Evolutionary conservation across 1,284 basidiomycete genomes (phyloP).

Genomic region (Serendipita sp.): DNA sequence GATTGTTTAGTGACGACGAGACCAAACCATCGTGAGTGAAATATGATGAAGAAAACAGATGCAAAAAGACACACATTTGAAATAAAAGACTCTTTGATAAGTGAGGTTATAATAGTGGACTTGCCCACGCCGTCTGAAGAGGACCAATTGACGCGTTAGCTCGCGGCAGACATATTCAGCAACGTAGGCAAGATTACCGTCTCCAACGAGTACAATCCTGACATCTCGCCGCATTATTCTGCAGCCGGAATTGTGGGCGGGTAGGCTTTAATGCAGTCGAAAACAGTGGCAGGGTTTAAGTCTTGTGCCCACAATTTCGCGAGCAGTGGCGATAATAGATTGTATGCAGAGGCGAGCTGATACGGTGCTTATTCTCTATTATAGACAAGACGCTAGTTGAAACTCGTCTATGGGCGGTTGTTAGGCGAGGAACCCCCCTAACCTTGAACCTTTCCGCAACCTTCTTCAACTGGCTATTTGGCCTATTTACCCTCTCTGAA

Average conservation of each 20-base stretch:
- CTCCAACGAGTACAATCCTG: constrained; percentile 85
- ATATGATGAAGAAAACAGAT: not conserved
- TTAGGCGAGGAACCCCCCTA: too few relatives aligned
- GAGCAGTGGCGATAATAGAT: too few relatives aligned
- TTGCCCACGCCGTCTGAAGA: constrained; percentile 78
- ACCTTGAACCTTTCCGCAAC: not conserved
- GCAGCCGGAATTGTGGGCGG: not conserved
- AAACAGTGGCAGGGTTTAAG: too few relatives aligned
- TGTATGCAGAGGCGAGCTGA: too few relatives aligned
- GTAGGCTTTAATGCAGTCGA: not conserved
- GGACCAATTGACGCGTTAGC: constrained; percentile 12
- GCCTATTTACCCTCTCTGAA: not conserved
- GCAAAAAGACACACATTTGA: constrained; percentile 47
- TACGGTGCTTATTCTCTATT: too few relatives aligned
- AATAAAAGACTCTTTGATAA: constrained; percentile 91
- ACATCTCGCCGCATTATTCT: constrained; percentile 68
- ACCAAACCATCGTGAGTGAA: too few relatives aligned
- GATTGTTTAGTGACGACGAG: too few relatives aligned
- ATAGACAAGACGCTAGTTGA: too few relatives aligned
- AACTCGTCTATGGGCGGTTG: too few relatives aligned
- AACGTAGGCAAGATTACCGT: constrained; percentile 41
- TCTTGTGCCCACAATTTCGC: too few relatives aligned
- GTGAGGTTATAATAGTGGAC: constrained; percentile 85
- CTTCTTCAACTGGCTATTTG: not conserved
- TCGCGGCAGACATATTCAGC: constrained; percentile 10